Evolutionary conservation across 495 filamentous ascomycete genomes (phyloP), one percentile per base, ranked within the genome.

Genomic region (Lasiosphaeris hirsuta): DNA sequence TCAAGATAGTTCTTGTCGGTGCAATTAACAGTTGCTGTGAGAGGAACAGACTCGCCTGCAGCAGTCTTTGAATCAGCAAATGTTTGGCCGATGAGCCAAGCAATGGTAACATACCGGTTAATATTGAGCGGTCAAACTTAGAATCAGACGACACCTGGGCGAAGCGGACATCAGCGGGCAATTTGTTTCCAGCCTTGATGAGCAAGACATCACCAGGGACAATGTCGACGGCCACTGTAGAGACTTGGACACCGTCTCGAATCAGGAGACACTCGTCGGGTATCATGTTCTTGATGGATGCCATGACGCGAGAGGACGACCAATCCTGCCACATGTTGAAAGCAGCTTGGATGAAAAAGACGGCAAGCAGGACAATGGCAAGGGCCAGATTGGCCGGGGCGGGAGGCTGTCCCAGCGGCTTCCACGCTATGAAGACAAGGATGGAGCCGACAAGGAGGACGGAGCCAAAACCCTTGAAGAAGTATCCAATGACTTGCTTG

Each of bases 1-100:
- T 90, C 88, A 33, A 92, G 81, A 61, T 88, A 90, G 66, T 90
- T 90, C 18, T 75, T 69, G 48, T 90, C 85, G 0, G 83, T 87
- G 7, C 69, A 75, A 4, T 89, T 78, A 8, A 83, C 78, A 2
- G 80, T 74, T 5, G 82, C 86, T 7, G 76, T 73, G 14, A 89
- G 69, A 37, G 86, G 85, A 17, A 82, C 72, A 5, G 86, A 83
- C 72, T 89, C 85, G 34, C 85, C 82, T 78, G 50, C 1, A 33
- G 38, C 7, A 54, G 10, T 4, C 33, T 2, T 2, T 15, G 10
- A 14, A 41, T 59, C 19, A 60, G 51, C 62, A 30, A 9, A 13
- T 38, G 10, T 9, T 37, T 37, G 23, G 13, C 13, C 23, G 5
- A 14, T 36, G 18, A n/a, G 19, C 8, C 34, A 7, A 2, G 41